Evolutionary conservation across 2,329 filamentous ascomycete species (phyloP).

Genomic region (Colletotrichum incanum): DNA sequence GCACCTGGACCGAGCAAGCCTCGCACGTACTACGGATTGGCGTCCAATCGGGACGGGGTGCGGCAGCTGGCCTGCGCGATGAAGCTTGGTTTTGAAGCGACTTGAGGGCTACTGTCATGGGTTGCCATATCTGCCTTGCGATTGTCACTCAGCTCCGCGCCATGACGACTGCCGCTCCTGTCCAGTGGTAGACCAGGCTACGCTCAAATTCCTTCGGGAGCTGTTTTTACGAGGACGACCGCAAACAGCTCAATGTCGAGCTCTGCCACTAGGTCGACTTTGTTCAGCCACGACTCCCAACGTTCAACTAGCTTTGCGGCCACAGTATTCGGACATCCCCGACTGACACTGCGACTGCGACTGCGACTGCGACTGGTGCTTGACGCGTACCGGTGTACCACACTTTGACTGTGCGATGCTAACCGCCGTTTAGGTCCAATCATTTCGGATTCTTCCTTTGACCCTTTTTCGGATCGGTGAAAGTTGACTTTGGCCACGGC

Average conservation of each 20-base stretch:
- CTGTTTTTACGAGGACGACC: too few relatives aligned
- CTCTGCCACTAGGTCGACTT: not conserved
- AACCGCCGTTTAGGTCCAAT: slow-evolving; percentile 29
- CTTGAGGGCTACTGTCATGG: too few relatives aligned
- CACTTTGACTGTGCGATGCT: slow-evolving; percentile 1
- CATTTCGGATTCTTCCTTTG: slow-evolving; percentile 41
- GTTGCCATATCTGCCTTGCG: not conserved
- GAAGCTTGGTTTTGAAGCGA: not conserved
- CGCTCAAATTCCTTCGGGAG: not conserved
- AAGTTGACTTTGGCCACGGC: slow-evolving; percentile 45
- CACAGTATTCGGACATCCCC: not conserved
- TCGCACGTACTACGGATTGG: not conserved
- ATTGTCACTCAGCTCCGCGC: not conserved
- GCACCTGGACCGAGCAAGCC: not conserved
- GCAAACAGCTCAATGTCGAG: not conserved
- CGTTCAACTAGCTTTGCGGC: too few relatives aligned
- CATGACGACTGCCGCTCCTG: not conserved
- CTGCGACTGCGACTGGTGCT: slow-evolving; percentile 10
- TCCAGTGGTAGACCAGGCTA: not conserved
- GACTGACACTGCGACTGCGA: not conserved
- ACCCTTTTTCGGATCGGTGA: slow-evolving; percentile 51
- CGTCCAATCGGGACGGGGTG: not conserved
- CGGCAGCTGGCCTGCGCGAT: not conserved
- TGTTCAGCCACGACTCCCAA: not conserved
- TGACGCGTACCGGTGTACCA: not conserved